Conservation (phyloP, 169 alveolate genomes). For the Neospora caninum region DNA sequence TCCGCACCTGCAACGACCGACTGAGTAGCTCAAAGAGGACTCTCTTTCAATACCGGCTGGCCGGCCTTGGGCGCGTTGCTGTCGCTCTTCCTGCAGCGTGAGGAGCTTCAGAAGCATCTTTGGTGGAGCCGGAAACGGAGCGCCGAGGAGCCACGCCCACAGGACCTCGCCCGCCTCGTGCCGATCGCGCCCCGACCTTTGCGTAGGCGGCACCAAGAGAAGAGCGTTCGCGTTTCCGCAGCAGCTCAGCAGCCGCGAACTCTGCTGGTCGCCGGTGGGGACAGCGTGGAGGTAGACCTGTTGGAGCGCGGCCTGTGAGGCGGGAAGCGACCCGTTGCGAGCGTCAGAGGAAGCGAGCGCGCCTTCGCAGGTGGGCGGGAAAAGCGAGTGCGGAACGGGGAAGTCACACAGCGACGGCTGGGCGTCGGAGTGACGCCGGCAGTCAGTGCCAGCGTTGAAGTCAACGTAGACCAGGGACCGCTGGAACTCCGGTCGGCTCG, state of each 20-base stretch:
- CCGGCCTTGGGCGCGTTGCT: background rate
- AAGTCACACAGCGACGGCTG: background rate
- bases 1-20: background rate
- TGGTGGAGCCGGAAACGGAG: slow-evolving; percentile 6
- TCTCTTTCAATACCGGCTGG: background rate
- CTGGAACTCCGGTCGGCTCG: slow-evolving; percentile 28
- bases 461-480: slow-evolving; percentile 19
- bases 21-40: background rate
- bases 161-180: background rate
- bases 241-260: slow-evolving; percentile 28
- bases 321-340: background rate
- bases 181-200: background rate
- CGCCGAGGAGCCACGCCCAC: background rate
- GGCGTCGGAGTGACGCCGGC: background rate
- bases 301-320: background rate
- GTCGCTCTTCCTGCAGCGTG: background rate
- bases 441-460: background rate
- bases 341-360: background rate
- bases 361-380: background rate
- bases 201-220: background rate
- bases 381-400: background rate
- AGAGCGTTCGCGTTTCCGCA: slow-evolving; percentile 5
- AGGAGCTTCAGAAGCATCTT: background rate
- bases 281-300: background rate
- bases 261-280: slow-evolving; percentile 11